Evolutionary conservation across 768 basidiomycete genomes (phyloP), one percentile per base, ranked within the genome.

Genomic region (Pleurotus tuber-regium): DNA sequence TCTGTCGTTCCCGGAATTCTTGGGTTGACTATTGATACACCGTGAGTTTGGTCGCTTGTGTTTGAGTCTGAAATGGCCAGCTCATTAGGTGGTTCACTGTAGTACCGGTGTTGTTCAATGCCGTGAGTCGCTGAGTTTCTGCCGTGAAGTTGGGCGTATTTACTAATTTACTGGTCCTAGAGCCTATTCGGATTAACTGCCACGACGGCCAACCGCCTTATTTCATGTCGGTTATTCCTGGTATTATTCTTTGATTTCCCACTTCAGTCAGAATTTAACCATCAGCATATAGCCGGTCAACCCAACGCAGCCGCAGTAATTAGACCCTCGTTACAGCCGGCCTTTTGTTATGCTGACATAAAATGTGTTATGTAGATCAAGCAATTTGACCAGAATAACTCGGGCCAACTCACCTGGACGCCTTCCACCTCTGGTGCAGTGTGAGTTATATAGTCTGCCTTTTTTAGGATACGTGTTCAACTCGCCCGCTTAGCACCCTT

Each of bases 1-100:
- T 70, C 71, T 19, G 35, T 74, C 65, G 55, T 72, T 50, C 64
- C 76, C 58, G 43, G 46, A 70, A 56, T 77, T 56, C 43, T 59
- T 43, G 41, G 67, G 66, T 60, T 85, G 61, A 81, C 74, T n/a
- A 69, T 89, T 61, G 81, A 89, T 65, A 85, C 86, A 1, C 82
- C 86, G 87, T 88, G 61, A 56, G 86, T 76, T 33, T 54, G n/a
- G n/a, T n/a, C n/a, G n/a, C n/a, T n/a, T n/a, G n/a, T n/a, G n/a
- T n/a, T n/a, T n/a, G n/a, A n/a, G n/a, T n/a, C n/a, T n/a, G n/a
- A n/a, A n/a, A n/a, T n/a, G n/a, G n/a, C n/a, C n/a, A n/a, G n/a
- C n/a, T n/a, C n/a, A n/a, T n/a, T n/a, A n/a, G n/a, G n/a, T n/a
- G n/a, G n/a, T 2, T 42, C 30, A 28, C 3, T 19, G 7, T 23